Evolutionary conservation across 2,329 filamentous ascomycete genomes (phyloP), one percentile per base, ranked within the genome.

Genomic region (Paraphoma sp.): DNA sequence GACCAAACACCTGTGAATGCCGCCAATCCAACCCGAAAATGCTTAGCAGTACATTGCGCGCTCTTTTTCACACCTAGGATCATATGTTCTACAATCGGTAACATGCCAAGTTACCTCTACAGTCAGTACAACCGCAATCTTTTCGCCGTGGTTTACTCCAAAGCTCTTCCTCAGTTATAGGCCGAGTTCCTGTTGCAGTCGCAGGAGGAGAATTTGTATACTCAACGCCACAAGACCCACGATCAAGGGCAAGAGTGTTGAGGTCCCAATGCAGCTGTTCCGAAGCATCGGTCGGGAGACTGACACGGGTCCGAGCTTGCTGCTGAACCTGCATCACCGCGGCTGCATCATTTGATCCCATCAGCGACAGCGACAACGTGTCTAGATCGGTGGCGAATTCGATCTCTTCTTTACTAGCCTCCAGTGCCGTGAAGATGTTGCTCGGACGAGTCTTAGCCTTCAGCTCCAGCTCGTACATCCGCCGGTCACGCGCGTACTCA

Each of bases 211-310:
- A 53, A 1, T 58, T 52, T 1, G 70, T 63, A 33, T 72, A 74
- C 48, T 75, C 71, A 3, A 72, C 63, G 2, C 72, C 68, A 53
- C 72, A 75, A 17, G 71, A 69, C 14, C 72, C 71, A 3, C 72
- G 70, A 38, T 71, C 70, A 18, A 75, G 54, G 33, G 65, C 58
- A 18, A 75, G 65, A 6, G 71, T 66, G 16, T 71, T 72, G 16
- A 76, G 62, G 36, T 66, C 59, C 73, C 73, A 76, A 47, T 75
- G 73, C 8, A 76, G 62, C 45, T 75, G 72, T 59, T 76, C 72
- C 9, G 72, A 71, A 1, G 70, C 58, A 51, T 76, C 73, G 28
- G 51, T 68, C 9, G 72, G 71, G 23, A 76, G 44, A 42, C 62
- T 73, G 10, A 60, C 54, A 12, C 71, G 64, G 14, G 54, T 52